Conservation (phyloP, 2,329 filamentous ascomycete genomes). For the Penicillium concentricum region DNA sequence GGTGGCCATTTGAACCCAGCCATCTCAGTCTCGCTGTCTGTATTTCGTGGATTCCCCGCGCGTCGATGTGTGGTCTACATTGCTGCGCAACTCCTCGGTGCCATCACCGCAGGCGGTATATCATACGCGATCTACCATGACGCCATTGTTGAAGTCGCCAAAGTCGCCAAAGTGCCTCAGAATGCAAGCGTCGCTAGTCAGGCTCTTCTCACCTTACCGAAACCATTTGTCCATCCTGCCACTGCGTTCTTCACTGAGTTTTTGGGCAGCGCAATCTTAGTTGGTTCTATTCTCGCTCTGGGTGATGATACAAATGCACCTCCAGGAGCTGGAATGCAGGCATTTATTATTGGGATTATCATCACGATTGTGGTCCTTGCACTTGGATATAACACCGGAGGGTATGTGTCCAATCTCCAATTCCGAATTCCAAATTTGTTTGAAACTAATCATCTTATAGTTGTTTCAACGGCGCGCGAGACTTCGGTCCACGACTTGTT, state of each 20-base stretch:
- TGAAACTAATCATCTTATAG: conserved; percentile 9
- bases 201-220: conserved; percentile 31
- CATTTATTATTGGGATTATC: conserved; percentile 27
- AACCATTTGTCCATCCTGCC: conserved; percentile 22
- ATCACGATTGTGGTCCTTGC: conserved; percentile 17
- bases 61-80: conserved; percentile 29
- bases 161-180: conserved; percentile 16
- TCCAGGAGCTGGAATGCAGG: conserved; percentile 44
- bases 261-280: conserved; percentile 32
- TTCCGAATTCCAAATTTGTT: not conserved
- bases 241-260: conserved; percentile 43
- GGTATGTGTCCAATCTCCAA: conserved; percentile 13
- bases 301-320: conserved; percentile 47
- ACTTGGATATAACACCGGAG: conserved; percentile 39
- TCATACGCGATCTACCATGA: conserved; percentile 39
- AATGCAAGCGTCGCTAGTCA: conserved; percentile 16
- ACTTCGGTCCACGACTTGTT: conserved; percentile 37
- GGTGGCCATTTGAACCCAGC: conserved; percentile 52
- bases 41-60: conserved; percentile 38
- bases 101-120: conserved; percentile 34
- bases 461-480: conserved; percentile 37
- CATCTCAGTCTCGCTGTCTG: conserved; percentile 39
- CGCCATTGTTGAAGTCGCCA: conserved; percentile 28
- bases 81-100: conserved; percentile 36
- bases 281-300: conserved; percentile 36